These are phyloP conservation scores for Oryza longistaminata DNA, from an alignment of 176 grass and related monocot genomes.

Conservation along the genomic window DNA sequence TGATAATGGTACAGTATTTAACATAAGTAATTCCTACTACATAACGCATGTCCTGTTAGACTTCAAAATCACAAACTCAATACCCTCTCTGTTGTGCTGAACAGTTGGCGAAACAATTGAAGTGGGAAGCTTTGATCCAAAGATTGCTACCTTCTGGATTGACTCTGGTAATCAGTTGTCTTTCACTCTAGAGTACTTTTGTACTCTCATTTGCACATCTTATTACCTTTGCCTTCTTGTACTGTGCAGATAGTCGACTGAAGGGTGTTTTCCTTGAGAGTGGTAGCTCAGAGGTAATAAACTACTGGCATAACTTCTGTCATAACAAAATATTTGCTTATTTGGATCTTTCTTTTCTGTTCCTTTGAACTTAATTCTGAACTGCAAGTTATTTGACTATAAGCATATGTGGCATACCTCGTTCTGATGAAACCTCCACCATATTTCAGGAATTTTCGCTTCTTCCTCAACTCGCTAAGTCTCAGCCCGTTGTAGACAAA, in stretches of 20 bases:
- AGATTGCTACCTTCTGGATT: constrained; percentile 86
- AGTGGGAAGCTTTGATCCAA: constrained; percentile 87
- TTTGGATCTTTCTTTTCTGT: neutral
- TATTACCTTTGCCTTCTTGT: constrained; percentile 9
- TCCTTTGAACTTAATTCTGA: neutral
- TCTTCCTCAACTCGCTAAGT: constrained; percentile 66
- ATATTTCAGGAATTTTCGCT: constrained; percentile 81
- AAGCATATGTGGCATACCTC: neutral
- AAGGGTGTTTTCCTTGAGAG: constrained; percentile 99
- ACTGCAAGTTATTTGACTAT: neutral
- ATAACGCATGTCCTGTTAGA: neutral
- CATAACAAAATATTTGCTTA: neutral
- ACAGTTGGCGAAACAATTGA: constrained; percentile 90
- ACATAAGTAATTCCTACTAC: constrained; percentile 11
- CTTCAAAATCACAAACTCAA: neutral
- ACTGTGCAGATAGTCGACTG: constrained; percentile 68
- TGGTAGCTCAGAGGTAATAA: constrained; percentile 78
- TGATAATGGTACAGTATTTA: constrained; percentile 65
- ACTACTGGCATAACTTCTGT: neutral
- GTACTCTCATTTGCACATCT: constrained; percentile 12
- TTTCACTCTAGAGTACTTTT: constrained; percentile 11
- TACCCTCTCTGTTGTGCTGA: constrained; percentile 30
- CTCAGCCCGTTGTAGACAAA: constrained; percentile 78
- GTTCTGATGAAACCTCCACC: constrained; percentile 7
- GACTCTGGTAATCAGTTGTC: constrained; percentile 66